Base-by-base conservation (phyloP, 108 stramenopile species). In the Pelagomonas calceolata region DNA sequence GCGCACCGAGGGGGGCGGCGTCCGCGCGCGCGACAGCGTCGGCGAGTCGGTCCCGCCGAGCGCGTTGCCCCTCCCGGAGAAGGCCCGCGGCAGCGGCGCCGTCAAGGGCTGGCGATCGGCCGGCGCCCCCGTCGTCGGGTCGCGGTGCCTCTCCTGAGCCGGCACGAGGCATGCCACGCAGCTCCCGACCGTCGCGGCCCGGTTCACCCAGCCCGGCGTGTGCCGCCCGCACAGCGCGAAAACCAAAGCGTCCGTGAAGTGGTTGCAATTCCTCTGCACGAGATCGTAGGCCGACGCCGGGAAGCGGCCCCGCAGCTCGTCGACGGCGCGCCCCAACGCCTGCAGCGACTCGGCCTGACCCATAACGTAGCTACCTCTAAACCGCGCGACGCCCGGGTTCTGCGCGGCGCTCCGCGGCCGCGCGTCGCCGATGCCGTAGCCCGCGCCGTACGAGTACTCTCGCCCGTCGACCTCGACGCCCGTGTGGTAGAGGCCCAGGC, bases 241-340 rank as follows among this genome's bases (percentile, higher is more conserved):
- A n/a, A 78, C 80, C 17, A 95, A 70, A 30, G 92, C 94, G 77
- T 92, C 91, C 36, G 89, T 83, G 79, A 95, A 95, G 77, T 91
- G 90, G 73, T 95, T 95, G 84, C 94, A 95, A 74, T 95, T 95
- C 32, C 78, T 79, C 64, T 70, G 46, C 39, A 92, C 71, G 32
- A 92, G 64, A 80, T 93, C 82, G 83, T 95, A 95, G 43, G 70
- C 72, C 67, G 87, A 82, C 0, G 85, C 79, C 32, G 87, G 85
- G 69, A 91, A 95, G 15, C 78, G 82, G 32, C 18, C 67, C 0
- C 75, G 44, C 21, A 79, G 63, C 30, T 32, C 17, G 88, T 29
- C 35, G 32, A 79, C 30, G 30, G 72, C 36, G 14, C 34, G 30
- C 29, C 15, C 31, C 30, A 79, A 21, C 4, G 36, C 67, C 64